Evolutionary conservation across 306 rosid species (phyloP), one percentile per base, ranked within the genome.

Genomic region (Quercus bicolor): DNA sequence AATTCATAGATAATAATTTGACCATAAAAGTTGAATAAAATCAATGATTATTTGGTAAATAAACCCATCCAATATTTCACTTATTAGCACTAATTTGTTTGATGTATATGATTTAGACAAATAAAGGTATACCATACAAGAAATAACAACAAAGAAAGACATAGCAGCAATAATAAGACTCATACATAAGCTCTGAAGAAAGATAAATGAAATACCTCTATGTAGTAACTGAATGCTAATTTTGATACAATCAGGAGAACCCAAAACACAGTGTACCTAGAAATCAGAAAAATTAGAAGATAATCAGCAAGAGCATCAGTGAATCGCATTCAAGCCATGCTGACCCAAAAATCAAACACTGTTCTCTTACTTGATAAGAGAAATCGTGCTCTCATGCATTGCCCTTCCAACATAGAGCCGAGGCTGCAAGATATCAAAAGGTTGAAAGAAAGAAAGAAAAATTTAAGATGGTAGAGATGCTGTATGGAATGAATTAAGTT

Each of bases 351-450:
- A 74, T 54, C 56, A n/a, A 81, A 80, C 81, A 59, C 60, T 16
- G 8, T 23, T 40, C 54, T 79, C 89, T 92, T 92, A 94, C 98
- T 86, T 86, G 69, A 95, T 77, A 77, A 92, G 89, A 53, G 95
- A 83, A 81, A 90, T 19, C 43, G 89, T 45, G 82, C 98, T 94
- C 85, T 95, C 98, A 73, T 95, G 98, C 98, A 95, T 95, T 89
- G 96, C 98, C 88, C 98, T 92, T 79, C 98, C 98, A 81, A 95
- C 98, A 78, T 92, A 95, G 78, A 95, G 97, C 59, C 91, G 97
- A 76, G 98, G 90, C 98, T 95, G 88, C 64, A 79, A 84, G 59
- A 82, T 73, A 57, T 55, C 56, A 26, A 48, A 71, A 43, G 72
- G 31, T 54, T 54, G 61, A 15, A 72, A 82, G 21, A 56, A 28